Evolutionary conservation across 768 basidiomycete species (phyloP), one percentile per base, ranked within the genome.

Genomic region (Holtermannia corniformis): DNA sequence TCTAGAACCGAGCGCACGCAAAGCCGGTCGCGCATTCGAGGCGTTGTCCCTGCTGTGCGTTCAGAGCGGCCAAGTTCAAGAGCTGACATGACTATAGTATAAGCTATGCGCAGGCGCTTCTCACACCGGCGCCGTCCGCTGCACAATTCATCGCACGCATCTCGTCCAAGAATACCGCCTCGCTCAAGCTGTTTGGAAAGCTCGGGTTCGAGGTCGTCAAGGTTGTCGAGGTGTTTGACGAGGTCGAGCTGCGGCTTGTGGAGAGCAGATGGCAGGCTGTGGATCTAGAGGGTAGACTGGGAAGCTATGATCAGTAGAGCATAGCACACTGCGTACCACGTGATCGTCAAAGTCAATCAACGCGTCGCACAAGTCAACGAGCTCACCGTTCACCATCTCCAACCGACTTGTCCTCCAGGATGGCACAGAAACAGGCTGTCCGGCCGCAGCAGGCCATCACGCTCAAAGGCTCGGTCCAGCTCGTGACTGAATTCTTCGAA

Each of bases 401-500:
- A n/a, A n/a, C n/a, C n/a, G n/a, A n/a, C n/a, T n/a, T n/a, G n/a
- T n/a, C n/a, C n/a, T n/a, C 4, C 54, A 59, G 20, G 4, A 73
- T 72, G 72, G 67, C 71, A 0, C 61, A 64, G 28, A 70, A 68
- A 47, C 71, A 71, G 50, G 65, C 65, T 21, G 59, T 59, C 14
- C 55, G 71, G 25, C 63, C 63, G 13, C 70, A 70, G 27, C 70
- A 76, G 50, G 73, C 74, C 28, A 93, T 97, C 60, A 92, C 88
- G 0, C 84, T 99, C 73, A 95, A 96, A 66, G 95, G 95, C 2
- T 93, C 90, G 0, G 89, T 90, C 2, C 79, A 82, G 40, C 79
- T 96, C 19, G 93, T 97, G 52, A 93, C 90, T 0, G 95, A 99
- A 64, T 97, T 99, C 78, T 97, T 99, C 79, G 96, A 96, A 76